These are phyloP conservation scores for Trichoderma sp. DNA, from an alignment of 2,329 filamentous ascomycete genomes.

Conservation along the genomic window DNA sequence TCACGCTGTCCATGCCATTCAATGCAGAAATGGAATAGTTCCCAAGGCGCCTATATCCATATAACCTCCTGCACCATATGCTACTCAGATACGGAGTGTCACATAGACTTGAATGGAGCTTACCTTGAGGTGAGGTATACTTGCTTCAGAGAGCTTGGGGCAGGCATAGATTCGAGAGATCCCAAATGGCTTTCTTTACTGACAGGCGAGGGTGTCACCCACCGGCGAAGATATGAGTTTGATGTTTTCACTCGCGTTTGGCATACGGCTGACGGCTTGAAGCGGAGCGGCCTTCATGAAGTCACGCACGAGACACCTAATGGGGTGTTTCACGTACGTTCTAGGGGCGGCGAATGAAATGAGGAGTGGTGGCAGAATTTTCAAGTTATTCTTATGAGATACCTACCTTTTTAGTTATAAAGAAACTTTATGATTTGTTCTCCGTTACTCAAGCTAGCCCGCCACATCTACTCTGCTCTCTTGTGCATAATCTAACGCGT, in stretches of 20 bases:
- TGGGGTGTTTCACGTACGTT: background rate
- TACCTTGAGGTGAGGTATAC: background rate
- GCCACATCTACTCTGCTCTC: too few species aligned
- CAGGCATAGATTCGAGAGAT: background rate
- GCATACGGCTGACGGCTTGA: background rate
- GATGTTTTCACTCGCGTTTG: background rate
- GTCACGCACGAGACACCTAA: background rate
- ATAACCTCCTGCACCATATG: background rate
- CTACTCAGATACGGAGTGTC: slow-evolving; percentile 3
- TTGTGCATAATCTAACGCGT: too few species aligned
- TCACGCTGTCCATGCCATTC: background rate
- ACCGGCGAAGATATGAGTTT: background rate
- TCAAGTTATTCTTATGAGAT: too few species aligned
- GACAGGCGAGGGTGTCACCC: background rate
- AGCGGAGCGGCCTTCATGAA: background rate
- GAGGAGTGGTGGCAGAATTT: too few species aligned
- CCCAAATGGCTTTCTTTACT: slow-evolving; percentile 8
- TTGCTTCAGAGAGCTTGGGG: background rate
- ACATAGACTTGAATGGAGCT: background rate
- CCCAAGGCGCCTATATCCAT: background rate
- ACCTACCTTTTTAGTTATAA: too few species aligned
- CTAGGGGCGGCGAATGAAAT: background rate
- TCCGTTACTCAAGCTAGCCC: too few species aligned
- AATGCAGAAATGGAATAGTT: background rate
- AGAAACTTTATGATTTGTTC: too few species aligned